A percentile compares a stretch with the other conserved stretches of the same genome.
These are phyloP conservation scores for Claviceps digitariae DNA, from an alignment of 2,329 filamentous ascomycete genomes.

Conservation along the genomic window DNA sequence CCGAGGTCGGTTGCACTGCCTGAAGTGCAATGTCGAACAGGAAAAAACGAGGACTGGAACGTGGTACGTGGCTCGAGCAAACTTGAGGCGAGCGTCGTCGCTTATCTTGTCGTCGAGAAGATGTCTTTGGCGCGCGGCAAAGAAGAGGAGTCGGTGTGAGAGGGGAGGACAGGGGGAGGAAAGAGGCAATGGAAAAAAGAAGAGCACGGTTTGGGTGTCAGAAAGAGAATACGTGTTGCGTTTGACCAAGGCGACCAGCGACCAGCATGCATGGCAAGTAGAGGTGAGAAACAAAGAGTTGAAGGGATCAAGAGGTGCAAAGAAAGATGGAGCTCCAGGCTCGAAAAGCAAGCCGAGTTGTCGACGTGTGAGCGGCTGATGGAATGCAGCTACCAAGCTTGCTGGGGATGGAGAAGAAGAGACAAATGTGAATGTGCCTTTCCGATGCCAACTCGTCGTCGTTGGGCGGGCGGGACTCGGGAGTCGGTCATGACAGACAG, in stretches of 20 bases:
- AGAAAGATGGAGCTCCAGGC: not conserved
- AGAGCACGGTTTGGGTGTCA: not conserved
- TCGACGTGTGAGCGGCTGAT: not conserved
- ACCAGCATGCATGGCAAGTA: slow-evolving; percentile 4
- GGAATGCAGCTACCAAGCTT: not conserved
- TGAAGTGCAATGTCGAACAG: not conserved
- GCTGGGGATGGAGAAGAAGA: not conserved
- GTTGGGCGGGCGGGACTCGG: not conserved
- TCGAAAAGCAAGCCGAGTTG: not conserved
- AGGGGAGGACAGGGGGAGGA: not conserved
- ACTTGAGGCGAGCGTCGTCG: not conserved
- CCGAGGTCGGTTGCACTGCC: not conserved
- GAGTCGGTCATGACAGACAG: not conserved
- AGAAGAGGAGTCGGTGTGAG: not conserved
- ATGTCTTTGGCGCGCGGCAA: not conserved
- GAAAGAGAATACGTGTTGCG: not conserved
- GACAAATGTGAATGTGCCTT: not conserved
- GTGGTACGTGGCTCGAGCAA: not conserved
- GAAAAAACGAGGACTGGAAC: not conserved
- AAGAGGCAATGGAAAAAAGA: not conserved
- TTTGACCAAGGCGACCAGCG: slow-evolving; percentile 1
- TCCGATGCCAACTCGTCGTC: not conserved
- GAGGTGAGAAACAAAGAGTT: not conserved
- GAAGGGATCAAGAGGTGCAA: not conserved
- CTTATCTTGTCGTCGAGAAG: not conserved